Base-by-base conservation (phyloP, 2,329 filamentous ascomycete species). In the Lecanicillium sp. region DNA sequence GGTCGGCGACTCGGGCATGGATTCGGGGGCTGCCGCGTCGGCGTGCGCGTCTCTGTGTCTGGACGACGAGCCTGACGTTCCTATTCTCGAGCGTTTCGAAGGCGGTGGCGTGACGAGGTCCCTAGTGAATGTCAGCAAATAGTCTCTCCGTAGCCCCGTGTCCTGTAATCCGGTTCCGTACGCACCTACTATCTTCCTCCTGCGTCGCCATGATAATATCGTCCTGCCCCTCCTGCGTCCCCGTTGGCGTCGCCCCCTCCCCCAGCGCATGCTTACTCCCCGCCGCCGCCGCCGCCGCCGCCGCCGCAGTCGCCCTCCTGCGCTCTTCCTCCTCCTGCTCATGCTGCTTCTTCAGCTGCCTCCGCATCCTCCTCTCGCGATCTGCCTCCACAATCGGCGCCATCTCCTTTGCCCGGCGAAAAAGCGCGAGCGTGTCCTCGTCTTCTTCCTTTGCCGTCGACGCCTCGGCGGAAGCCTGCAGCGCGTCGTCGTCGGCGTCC, bases 351-450 rank as follows among this genome's bases (percentile, higher is more conserved):
- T 51, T 44, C 23, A 58, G 56, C 33, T 59, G 56, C 51, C 55
- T 58, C 48, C 55, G 58, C 40, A 55, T 20, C n/a, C 56, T 56
- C 37, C 63, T 59, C 54, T 68, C 61, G 30, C 61, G 63, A 26
- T 73, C 68, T n/a, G 69, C 67, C 46, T 66, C 59, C 26, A 72
- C 58, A 29, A 67, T 64, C 5, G 70, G 66, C 43, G 73, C 75
- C 58, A 77, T 75, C 49, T 72, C 67, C 52, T 71, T 72, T 11
- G 72, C 67, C 5, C 73, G 72, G 35, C 70, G 67, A 53, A 81
- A 81, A 5, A 80, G 62, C 2, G 64, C 65, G 10, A 80, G 64
- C 2, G 59, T 61, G 43, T 70, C 66, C 23, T 63, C 65, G 32
- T 70, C 62, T 14, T 62, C 61, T 9, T 61, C 58, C 10, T 57